Conservation (phyloP, 2,329 filamentous ascomycete species). For the Dryadomyces quercus-mongolicae region DNA sequence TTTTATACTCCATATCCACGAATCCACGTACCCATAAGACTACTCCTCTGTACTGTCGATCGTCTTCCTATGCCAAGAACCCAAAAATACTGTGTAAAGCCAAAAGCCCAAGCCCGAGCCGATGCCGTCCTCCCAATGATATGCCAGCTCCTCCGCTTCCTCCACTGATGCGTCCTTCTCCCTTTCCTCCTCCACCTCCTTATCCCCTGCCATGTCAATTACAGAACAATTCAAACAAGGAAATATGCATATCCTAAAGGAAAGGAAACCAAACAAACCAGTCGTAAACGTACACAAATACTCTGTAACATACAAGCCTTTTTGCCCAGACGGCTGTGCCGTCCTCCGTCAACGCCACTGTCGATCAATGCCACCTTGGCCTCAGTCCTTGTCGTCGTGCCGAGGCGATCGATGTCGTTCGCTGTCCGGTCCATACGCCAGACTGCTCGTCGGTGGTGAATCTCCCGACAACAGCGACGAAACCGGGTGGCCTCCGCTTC, state of each 20-base stretch:
- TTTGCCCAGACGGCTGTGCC: too few relatives aligned
- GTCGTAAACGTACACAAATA: not conserved
- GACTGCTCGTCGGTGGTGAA: slow-evolving; percentile 16
- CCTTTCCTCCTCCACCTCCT: not conserved
- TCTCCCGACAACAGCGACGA: slow-evolving; percentile 32
- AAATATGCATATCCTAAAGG: not conserved
- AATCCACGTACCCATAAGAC: too few relatives aligned
- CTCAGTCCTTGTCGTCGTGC: not conserved
- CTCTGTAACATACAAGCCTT: too few relatives aligned
- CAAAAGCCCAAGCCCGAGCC: not conserved
- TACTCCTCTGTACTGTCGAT: too few relatives aligned
- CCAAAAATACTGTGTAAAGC: not conserved
- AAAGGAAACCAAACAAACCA: too few relatives aligned
- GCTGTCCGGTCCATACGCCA: slow-evolving; percentile 16
- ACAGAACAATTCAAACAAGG: too few relatives aligned
- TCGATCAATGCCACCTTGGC: too few relatives aligned
- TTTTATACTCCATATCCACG: too few relatives aligned
- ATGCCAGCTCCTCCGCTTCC: not conserved
- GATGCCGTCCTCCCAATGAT: not conserved
- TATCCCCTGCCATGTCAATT: not conserved
- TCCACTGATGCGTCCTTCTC: not conserved
- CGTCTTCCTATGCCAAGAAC: too few relatives aligned
- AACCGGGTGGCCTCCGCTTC: slow-evolving; percentile 26
- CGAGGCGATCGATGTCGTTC: slow-evolving; percentile 20
- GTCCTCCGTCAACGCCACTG: too few relatives aligned